Evolutionary conservation across 495 filamentous ascomycete species (phyloP).

Genomic region (Trichoderma parareesei): DNA sequence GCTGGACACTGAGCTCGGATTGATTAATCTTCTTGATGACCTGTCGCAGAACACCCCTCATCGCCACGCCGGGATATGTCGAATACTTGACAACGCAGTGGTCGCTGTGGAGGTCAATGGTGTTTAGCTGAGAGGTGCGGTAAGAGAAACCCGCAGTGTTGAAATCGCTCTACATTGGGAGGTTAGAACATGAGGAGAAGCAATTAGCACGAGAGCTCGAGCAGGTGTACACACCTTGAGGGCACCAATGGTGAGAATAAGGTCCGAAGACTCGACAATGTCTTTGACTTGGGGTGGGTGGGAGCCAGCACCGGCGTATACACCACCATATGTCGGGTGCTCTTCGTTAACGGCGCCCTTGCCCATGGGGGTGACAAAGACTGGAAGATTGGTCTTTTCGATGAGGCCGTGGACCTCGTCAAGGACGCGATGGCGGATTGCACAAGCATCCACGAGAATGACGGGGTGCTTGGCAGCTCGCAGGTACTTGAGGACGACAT

Average conservation of each 20-base stretch:
- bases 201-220: background rate
- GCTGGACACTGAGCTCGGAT: constrained; percentile 41
- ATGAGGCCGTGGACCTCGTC: constrained; percentile 73
- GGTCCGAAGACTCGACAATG: constrained; percentile 69
- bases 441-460: constrained; percentile 86
- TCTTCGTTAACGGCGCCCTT: constrained; percentile 82
- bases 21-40: constrained; percentile 54
- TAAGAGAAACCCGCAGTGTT: constrained; percentile 90
- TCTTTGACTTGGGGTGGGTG: constrained; percentile 56
- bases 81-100: constrained; percentile 70
- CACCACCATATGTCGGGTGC: constrained; percentile 67
- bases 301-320: constrained; percentile 79
- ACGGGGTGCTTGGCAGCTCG: constrained; percentile 68
- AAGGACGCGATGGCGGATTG: constrained; percentile 69
- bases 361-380: constrained; percentile 87
- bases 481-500: constrained; percentile 69
- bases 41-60: constrained; percentile 80
- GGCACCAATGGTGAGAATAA: constrained; percentile 75
- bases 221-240: constrained; percentile 35
- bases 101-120: constrained; percentile 81
- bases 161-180: constrained; percentile 56
- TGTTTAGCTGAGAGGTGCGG: constrained; percentile 68
- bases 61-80: constrained; percentile 73
- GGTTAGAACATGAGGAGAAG: constrained; percentile 18
- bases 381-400: constrained; percentile 65